Conservation (phyloP, 148 eudicot genomes). For the Persicaria maculosa region DNA sequence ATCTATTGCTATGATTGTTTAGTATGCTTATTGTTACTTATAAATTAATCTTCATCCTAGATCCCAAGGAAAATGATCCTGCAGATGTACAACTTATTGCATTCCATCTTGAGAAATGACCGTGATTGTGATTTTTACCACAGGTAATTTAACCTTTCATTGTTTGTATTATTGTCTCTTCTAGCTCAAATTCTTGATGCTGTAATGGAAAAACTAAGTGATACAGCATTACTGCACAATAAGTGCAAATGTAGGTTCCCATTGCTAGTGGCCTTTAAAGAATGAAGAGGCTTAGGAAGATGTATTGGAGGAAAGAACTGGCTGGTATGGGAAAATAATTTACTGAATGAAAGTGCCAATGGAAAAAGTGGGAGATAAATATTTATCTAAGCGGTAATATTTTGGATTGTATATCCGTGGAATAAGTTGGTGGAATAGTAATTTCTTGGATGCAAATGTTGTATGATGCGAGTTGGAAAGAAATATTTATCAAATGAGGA, state of each 20-base stretch:
- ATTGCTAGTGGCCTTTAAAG: not conserved
- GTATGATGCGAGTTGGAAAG: not conserved
- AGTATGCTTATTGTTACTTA: constrained; percentile 7
- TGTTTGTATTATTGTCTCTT: constrained; percentile 12
- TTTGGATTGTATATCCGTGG: not conserved
- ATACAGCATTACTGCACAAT: not conserved
- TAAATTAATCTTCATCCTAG: constrained; percentile 36
- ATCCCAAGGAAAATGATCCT: constrained; percentile 95
- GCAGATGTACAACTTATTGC: constrained; percentile 87
- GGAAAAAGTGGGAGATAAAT: not conserved
- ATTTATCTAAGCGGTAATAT: not conserved
- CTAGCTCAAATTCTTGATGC: not conserved
- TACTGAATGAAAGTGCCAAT: not conserved
- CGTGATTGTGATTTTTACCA: constrained; percentile 98
- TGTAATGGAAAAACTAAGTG: not conserved
- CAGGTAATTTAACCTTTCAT: constrained; percentile 34
- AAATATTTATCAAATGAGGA: too few species aligned
- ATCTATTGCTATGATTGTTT: not conserved
- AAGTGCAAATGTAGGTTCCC: constrained; percentile 3
- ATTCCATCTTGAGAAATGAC: constrained; percentile 75
- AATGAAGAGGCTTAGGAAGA: not conserved
- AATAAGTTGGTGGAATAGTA: not conserved
- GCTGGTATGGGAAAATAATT: not conserved
- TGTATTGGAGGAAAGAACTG: not conserved
- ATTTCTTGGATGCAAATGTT: not conserved